Conservation (phyloP, 1,284 basidiomycete genomes). For the Pseudozyma tsukubaensis region DNA sequence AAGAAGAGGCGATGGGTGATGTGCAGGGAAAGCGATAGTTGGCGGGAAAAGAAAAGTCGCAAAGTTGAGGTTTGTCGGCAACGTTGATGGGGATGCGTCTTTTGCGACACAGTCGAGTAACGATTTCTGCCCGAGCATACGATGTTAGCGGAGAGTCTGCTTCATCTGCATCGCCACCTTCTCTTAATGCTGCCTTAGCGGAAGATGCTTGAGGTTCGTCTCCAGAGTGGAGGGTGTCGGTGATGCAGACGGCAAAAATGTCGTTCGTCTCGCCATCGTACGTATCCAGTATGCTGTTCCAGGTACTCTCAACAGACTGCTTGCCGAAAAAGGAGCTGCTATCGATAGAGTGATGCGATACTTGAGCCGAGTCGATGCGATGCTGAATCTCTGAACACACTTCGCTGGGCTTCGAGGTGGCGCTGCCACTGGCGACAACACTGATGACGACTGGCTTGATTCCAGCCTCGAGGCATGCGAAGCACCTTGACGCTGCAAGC, state of each 20-base stretch:
- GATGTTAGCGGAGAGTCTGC: slow-evolving; percentile 15
- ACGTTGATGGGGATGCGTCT: slow-evolving; percentile 82
- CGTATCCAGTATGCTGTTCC: slow-evolving; percentile 20
- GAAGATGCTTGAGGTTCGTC: slow-evolving; percentile 24
- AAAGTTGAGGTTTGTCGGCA: slow-evolving; percentile 85
- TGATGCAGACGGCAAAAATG: slow-evolving; percentile 65
- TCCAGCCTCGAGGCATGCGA: slow-evolving; percentile 84
- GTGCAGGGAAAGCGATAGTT: slow-evolving; percentile 80
- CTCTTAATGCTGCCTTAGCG: background rate
- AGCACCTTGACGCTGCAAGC: slow-evolving; percentile 83
- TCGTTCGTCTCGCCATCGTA: slow-evolving; percentile 22
- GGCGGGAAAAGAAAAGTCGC: slow-evolving; percentile 89
- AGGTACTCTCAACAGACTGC: slow-evolving; percentile 9
- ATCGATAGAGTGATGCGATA: slow-evolving; percentile 71
- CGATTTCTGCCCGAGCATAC: slow-evolving; percentile 45
- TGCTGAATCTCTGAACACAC: slow-evolving; percentile 75
- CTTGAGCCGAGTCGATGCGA: slow-evolving; percentile 69
- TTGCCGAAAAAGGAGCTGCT: slow-evolving; percentile 11
- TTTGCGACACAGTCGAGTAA: slow-evolving; percentile 51
- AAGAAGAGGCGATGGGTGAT: slow-evolving; percentile 1
- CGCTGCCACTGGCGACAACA: slow-evolving; percentile 6
- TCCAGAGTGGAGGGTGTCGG: slow-evolving; percentile 61
- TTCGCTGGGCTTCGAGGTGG: background rate
- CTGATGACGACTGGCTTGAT: slow-evolving; percentile 77
- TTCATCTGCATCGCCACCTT: slow-evolving; percentile 13